These are phyloP conservation scores for Fusarium abutilonis DNA, from an alignment of 2,329 filamentous ascomycete species.

Conservation along the genomic window DNA sequence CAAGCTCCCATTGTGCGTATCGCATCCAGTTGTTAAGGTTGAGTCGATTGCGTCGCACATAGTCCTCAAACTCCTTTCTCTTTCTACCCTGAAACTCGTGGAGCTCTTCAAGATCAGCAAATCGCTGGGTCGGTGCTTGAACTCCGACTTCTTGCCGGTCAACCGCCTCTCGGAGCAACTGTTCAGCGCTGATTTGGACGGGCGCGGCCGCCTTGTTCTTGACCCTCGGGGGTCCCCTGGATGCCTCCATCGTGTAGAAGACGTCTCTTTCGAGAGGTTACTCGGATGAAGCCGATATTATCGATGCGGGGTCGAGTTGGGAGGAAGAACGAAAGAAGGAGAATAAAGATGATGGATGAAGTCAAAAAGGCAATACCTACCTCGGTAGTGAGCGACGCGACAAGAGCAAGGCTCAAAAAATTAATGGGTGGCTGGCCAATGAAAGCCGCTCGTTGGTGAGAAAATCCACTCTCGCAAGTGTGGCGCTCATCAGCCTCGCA, in stretches of 20 bases:
- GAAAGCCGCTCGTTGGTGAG: not conserved
- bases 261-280: not conserved
- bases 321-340: constrained; percentile 7
- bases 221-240: constrained; percentile 91
- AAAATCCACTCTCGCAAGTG: constrained; percentile 13
- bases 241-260: constrained; percentile 79
- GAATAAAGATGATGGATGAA: constrained; percentile 20
- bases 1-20: constrained; percentile 96
- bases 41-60: constrained; percentile 91
- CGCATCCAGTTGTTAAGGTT: constrained; percentile 99
- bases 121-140: constrained; percentile 91
- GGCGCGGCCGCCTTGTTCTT: constrained; percentile 98
- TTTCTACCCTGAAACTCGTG: constrained; percentile 98
- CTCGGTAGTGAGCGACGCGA: constrained; percentile 33
- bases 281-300: not conserved
- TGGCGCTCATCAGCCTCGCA: constrained; percentile 46
- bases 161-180: constrained; percentile 95
- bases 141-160: constrained; percentile 91
- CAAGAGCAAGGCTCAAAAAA: constrained; percentile 44
- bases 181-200: constrained; percentile 92
- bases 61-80: constrained; percentile 96
- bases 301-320: not conserved
- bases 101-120: constrained; percentile 95
- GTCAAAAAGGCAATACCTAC: constrained; percentile 1
- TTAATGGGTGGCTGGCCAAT: constrained; percentile 30